These are phyloP conservation scores for Pseudogymnoascus sp. DNA, from an alignment of 2,329 filamentous ascomycete genomes.

Conservation along the genomic window DNA sequence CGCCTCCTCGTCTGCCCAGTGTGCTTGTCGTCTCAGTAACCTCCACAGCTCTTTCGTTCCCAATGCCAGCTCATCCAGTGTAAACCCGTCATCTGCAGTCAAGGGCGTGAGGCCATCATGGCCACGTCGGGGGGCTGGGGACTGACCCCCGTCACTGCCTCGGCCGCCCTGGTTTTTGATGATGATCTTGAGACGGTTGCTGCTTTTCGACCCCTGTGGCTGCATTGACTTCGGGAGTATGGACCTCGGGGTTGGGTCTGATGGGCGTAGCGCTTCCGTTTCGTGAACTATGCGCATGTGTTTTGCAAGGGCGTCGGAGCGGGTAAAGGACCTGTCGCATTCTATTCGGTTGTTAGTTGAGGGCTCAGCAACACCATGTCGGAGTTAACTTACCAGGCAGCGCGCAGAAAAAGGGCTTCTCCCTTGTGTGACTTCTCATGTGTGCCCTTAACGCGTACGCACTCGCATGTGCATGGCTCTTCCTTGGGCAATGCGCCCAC, in stretches of 20 bases:
- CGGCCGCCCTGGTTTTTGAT: constrained; percentile 55
- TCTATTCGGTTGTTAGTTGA: constrained; percentile 45
- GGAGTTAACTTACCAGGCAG: constrained; percentile 62
- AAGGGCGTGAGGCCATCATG: constrained; percentile 46
- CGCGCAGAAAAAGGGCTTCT: constrained; percentile 97
- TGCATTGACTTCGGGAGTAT: constrained; percentile 37
- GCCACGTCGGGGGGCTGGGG: neutral
- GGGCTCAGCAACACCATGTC: neutral
- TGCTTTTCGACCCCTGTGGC: constrained; percentile 32
- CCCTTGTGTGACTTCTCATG: constrained; percentile 94
- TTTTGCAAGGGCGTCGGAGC: constrained; percentile 91
- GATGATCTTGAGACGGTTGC: constrained; percentile 54
- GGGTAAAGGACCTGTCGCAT: constrained; percentile 93
- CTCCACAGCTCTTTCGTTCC: constrained; percentile 61
- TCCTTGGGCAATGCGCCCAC: constrained; percentile 83
- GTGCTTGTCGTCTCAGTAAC: constrained; percentile 54
- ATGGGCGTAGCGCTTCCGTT: constrained; percentile 82
- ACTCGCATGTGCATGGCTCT: constrained; percentile 86
- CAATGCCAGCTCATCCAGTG: constrained; percentile 53
- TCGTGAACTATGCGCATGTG: constrained; percentile 99
- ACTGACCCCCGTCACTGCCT: constrained; percentile 44
- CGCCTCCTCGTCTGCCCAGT: constrained; percentile 64
- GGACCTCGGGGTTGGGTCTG: constrained; percentile 66
- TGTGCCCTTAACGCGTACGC: constrained; percentile 95
- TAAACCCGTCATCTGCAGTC: constrained; percentile 51